Evolutionary conservation across 306 rosid species (phyloP), one percentile per base, ranked within the genome.

Genomic region (Corylus heterophylla): DNA sequence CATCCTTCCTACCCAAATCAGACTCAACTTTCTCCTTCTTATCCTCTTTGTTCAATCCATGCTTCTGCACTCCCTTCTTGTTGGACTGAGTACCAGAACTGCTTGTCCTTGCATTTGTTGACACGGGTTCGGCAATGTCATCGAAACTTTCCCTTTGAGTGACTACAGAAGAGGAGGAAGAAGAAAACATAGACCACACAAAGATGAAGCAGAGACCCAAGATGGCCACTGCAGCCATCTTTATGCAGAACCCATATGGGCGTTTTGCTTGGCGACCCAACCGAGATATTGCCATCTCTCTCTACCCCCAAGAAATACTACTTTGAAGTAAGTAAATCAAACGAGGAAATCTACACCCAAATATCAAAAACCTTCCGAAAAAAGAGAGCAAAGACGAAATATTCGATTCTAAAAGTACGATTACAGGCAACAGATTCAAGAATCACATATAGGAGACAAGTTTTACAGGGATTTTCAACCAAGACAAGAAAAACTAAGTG

Each of bases 111-210:
- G 80, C 25, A 59, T 69, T 80, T 12, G 83, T 76, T 1, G 94
- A 83, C 2, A 87, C 86, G 8, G 94, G 97, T 74, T 87, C 88
- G 0, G 86, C 89, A 73, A 95, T 90, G 79, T 93, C 93, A 63
- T 95, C 99, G 74, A 95, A 93, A 79, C 96, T 95, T 77, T 93
- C 98, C 74, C 97, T 88, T 59, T 89, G 92, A 14, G 85, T 84
- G 35, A 85, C 82, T 44, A 89, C 86, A 6, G 97, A 89, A 68
- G 92, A 75, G 47, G 97, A 84, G 3, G 94, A 83, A 81, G 93
- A 83, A 58, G 96, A 88, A 77, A 93, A 93, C 78, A 91, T 80
- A 11, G 89, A 83, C 99, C 99, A 95, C 10, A 91, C 89, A 70
- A 95, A 78, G 75, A 93, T 85, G 61, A 92, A 95, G 80, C 98